These are phyloP conservation scores for Fagopyrum esculentum DNA, from an alignment of 148 eudicot species.

Conservation along the genomic window DNA sequence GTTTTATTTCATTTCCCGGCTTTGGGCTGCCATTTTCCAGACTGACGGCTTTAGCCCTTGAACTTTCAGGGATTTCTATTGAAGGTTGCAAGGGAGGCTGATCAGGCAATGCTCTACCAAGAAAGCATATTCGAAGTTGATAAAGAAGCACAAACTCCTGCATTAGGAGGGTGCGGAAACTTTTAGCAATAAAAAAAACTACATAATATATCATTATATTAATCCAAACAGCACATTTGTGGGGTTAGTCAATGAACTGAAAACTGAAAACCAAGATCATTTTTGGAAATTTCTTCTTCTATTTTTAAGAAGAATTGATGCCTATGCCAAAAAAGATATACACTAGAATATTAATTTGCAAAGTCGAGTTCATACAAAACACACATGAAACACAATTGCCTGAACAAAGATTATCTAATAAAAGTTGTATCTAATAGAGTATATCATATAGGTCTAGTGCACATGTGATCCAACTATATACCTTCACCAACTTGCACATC, in stretches of 20 bases:
- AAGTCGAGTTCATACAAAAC: background rate
- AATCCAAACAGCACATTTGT: background rate
- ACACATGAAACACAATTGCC: background rate
- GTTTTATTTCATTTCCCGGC: slow-evolving; percentile 62
- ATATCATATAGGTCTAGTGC: background rate
- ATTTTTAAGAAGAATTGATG: background rate
- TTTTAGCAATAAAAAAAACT: background rate
- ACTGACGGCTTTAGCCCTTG: slow-evolving; percentile 54
- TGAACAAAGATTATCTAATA: background rate
- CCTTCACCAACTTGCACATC: slow-evolving; percentile 83
- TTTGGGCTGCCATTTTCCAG: slow-evolving; percentile 46
- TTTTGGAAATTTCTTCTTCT: background rate
- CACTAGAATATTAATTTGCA: background rate
- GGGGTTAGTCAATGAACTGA: background rate
- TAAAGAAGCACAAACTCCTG: slow-evolving; percentile 84
- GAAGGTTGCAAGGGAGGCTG: slow-evolving; percentile 49
- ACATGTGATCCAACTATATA: slow-evolving; percentile 20
- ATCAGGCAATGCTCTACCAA: slow-evolving; percentile 73
- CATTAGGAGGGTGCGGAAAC: background rate
- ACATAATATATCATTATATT: background rate
- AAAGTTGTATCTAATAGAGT: background rate
- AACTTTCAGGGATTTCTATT: slow-evolving; percentile 39
- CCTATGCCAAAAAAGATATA: background rate
- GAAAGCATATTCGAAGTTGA: slow-evolving; percentile 73
- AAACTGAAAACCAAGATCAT: background rate